A percentile compares a stretch with the other conserved stretches of the same genome.
These are phyloP conservation scores for Xylaria hypoxylon DNA, from an alignment of 2,329 filamentous ascomycete species.

Conservation along the genomic window DNA sequence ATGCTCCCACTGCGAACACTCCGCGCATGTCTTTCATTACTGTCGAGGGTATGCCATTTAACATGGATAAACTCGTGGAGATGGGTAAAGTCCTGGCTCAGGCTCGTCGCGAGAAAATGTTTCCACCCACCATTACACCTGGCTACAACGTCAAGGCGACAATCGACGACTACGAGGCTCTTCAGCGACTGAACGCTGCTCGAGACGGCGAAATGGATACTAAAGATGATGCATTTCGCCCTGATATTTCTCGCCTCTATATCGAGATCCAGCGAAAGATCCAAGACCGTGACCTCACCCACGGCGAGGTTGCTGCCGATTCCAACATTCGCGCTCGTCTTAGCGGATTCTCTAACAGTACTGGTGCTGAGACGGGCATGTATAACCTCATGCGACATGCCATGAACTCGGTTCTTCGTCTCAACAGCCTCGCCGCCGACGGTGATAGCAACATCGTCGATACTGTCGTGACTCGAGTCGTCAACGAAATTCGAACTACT, in stretches of 20 bases:
- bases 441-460: conserved; percentile 52
- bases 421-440: conserved; percentile 57
- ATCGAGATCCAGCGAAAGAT: conserved; percentile 53
- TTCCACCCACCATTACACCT: conserved; percentile 51
- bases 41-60: conserved; percentile 32
- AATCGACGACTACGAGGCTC: conserved; percentile 50
- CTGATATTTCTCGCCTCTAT: conserved; percentile 40
- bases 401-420: conserved; percentile 47
- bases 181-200: conserved; percentile 45
- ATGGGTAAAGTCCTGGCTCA: conserved; percentile 50
- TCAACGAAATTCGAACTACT: conserved; percentile 36
- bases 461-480: conserved; percentile 34
- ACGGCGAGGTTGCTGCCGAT: conserved; percentile 40
- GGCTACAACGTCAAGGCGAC: conserved; percentile 45
- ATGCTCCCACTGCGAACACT: background rate
- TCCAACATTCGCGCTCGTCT: conserved; percentile 44
- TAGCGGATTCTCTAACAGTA: conserved; percentile 43
- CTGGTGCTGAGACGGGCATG: conserved; percentile 42
- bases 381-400: conserved; percentile 49
- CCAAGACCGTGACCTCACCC: conserved; percentile 51
- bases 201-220: conserved; percentile 40
- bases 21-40: background rate
- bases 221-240: conserved; percentile 38
- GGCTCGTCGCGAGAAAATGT: conserved; percentile 50
- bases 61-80: conserved; percentile 37